These are phyloP conservation scores for Talaromyces sp. DNA, from an alignment of 2,329 filamentous ascomycete genomes.

Conservation along the genomic window DNA sequence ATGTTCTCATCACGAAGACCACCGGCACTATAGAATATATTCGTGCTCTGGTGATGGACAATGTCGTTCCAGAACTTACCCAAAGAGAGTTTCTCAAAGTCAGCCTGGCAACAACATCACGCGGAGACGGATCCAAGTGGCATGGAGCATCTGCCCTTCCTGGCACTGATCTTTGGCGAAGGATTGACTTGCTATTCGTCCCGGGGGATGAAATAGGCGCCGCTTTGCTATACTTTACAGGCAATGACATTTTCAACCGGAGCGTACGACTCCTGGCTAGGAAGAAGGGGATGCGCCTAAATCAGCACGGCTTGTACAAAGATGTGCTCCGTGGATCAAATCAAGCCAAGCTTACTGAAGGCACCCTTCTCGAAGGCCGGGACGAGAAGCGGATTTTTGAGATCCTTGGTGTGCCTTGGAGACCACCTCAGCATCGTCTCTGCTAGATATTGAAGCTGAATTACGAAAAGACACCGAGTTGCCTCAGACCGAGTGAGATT, in stretches of 20 bases:
- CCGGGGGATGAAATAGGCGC: constrained; percentile 76
- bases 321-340: constrained; percentile 62
- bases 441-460: constrained; percentile 41
- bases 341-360: constrained; percentile 62
- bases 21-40: constrained; percentile 59
- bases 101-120: constrained; percentile 59
- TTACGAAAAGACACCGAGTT: background rate
- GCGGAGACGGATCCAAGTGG: constrained; percentile 71
- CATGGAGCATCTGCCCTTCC: constrained; percentile 79
- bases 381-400: constrained; percentile 80
- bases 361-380: constrained; percentile 67
- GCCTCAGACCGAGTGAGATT: background rate
- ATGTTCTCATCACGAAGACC: constrained; percentile 74
- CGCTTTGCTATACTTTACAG: constrained; percentile 90
- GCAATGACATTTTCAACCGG: constrained; percentile 91
- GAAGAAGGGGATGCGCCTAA: constrained; percentile 78
- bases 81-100: constrained; percentile 64
- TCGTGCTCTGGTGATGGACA: constrained; percentile 58
- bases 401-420: constrained; percentile 77
- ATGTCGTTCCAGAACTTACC: constrained; percentile 62
- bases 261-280: constrained; percentile 76
- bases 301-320: constrained; percentile 75
- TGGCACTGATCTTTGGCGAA: constrained; percentile 61
- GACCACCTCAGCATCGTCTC: constrained; percentile 71
- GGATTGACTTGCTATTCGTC: constrained; percentile 81